These are phyloP conservation scores for Gaeumannomyces tritici DNA, from an alignment of 2,329 filamentous ascomycete genomes.

Conservation along the genomic window DNA sequence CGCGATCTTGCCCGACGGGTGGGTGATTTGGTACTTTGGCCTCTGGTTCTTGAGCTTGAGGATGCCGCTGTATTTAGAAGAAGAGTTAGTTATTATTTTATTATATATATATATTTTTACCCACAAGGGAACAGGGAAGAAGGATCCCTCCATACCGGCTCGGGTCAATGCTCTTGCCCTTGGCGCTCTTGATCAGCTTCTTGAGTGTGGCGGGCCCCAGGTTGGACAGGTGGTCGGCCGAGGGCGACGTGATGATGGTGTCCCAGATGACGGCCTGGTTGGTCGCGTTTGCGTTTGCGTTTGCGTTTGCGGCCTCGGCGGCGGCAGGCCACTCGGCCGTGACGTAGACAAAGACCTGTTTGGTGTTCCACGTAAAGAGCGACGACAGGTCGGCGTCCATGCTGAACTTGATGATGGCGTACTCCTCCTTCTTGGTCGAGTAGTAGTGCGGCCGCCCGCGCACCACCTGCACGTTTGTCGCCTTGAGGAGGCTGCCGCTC, in stretches of 20 bases:
- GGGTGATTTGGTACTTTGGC: conserved; percentile 95
- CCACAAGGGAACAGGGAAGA: too few species aligned
- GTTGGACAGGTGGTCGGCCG: conserved; percentile 53
- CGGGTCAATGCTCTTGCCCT: conserved; percentile 51
- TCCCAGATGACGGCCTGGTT: conserved; percentile 93
- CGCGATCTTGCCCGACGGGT: conserved; percentile 71
- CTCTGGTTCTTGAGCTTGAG: conserved; percentile 74
- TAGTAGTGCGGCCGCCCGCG: conserved; percentile 96
- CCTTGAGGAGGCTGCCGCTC: conserved; percentile 50
- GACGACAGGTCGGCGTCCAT: conserved; percentile 82
- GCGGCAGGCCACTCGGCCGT: conserved; percentile 59
- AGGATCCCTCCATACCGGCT: conserved; percentile 32
- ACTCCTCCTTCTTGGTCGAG: conserved; percentile 85
- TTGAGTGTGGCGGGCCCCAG: conserved; percentile 49
- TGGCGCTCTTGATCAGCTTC: conserved; percentile 50
- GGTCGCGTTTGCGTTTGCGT: too few species aligned
- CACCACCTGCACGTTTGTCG: conserved; percentile 77
- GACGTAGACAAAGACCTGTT: conserved; percentile 94
- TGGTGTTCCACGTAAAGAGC: conserved; percentile 99
- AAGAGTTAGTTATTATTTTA: conserved; percentile 1
- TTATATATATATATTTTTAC: too few species aligned
- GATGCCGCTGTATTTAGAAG: conserved; percentile 45
- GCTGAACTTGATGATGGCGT: conserved; percentile 88
- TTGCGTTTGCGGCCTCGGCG: too few species aligned
- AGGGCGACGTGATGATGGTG: conserved; percentile 72